phyloP scores from a whole-genome alignment of 2,329 filamentous ascomycete species.

The Rhynchosporium secalis region DNA sequence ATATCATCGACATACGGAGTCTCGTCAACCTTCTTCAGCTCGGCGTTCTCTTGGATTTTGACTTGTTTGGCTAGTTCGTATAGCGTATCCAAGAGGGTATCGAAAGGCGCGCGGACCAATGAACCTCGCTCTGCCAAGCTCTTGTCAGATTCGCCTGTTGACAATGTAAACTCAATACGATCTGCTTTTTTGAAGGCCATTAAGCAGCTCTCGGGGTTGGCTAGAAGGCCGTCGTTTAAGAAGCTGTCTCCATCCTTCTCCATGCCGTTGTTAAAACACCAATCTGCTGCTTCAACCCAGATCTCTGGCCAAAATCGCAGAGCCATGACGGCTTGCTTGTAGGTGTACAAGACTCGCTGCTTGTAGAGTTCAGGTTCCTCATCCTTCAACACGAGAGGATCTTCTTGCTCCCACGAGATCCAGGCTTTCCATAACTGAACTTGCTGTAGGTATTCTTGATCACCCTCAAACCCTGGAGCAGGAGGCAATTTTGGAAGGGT shows the following conservation, averaged over 20 bases:
- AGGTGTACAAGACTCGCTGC: constrained; percentile 81
- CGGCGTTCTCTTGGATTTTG: constrained; percentile 61
- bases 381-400: constrained; percentile 80
- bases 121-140: constrained; percentile 61
- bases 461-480: constrained; percentile 80
- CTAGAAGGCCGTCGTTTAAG: constrained; percentile 76
- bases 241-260: constrained; percentile 66
- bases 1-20: constrained; percentile 40
- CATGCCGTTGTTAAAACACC: constrained; percentile 79
- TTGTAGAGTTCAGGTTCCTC: constrained; percentile 77
- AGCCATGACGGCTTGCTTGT: constrained; percentile 91
- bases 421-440: constrained; percentile 89
- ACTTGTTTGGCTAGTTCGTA: constrained; percentile 80
- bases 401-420: constrained; percentile 93
- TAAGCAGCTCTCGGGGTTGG: constrained; percentile 91
- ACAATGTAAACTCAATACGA: constrained; percentile 75
- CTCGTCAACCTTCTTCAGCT: constrained; percentile 58
- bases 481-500: constrained; percentile 82
- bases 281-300: constrained; percentile 93
- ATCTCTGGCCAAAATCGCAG: constrained; percentile 93
- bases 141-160: constrained; percentile 74
- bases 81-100: constrained; percentile 80
- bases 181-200: constrained; percentile 89
- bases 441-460: constrained; percentile 80
- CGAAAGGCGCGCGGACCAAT: constrained; percentile 74